These are phyloP conservation scores for Artemisia annua DNA, from an alignment of 129 eudicot species.

Conservation along the genomic window DNA sequence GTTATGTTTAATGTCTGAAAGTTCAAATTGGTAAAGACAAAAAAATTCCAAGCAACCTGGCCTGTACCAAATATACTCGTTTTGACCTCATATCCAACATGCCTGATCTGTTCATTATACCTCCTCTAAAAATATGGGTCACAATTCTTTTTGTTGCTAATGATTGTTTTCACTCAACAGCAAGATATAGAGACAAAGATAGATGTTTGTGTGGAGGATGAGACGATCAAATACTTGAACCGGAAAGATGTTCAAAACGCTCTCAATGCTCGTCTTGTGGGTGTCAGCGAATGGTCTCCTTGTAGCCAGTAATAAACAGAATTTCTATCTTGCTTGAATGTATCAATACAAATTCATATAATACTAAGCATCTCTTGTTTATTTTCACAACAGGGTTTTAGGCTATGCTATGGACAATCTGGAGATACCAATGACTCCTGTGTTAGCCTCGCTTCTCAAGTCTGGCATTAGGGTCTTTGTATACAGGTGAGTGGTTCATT, in stretches of 20 bases:
- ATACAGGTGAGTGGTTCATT: constrained; percentile 45
- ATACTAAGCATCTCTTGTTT: neutral
- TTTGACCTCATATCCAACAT: neutral
- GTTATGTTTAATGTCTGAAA: neutral
- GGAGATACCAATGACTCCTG: constrained; percentile 46
- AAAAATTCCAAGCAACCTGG: neutral
- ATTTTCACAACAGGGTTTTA: constrained; percentile 29
- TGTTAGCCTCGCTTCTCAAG: constrained; percentile 47
- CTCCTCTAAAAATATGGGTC: neutral
- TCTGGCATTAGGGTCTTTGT: constrained; percentile 61
- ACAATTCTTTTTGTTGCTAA: neutral
- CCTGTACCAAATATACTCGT: neutral
- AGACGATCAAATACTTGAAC: constrained; percentile 52
- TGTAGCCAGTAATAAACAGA: constrained; percentile 48
- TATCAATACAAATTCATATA: neutral
- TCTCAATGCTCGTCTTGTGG: constrained; percentile 55
- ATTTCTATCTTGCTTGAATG: neutral
- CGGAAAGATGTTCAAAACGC: constrained; percentile 63
- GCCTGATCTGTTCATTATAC: neutral
- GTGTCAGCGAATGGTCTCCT: constrained; percentile 41
- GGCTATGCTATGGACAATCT: constrained; percentile 40
- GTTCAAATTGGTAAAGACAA: neutral
- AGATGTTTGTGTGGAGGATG: constrained; percentile 61
- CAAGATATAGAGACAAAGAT: constrained; percentile 38
- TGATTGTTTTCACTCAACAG: constrained; percentile 27